Conservation (phyloP, 148 eudicot genomes). For the Chenopodium album region DNA sequence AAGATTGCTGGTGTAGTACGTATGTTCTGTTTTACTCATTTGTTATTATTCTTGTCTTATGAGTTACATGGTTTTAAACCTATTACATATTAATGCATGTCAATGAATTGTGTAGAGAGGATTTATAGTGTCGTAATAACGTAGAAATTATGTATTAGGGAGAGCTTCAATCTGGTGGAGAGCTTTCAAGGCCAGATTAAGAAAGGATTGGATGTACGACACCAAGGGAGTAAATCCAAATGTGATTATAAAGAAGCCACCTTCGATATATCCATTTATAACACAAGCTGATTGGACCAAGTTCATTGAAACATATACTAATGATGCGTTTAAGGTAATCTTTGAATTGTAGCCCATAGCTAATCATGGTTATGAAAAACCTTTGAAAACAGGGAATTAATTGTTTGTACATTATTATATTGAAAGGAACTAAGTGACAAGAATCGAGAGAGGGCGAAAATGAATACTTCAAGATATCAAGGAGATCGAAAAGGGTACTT, state of each 20-base stretch:
- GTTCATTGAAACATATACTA: no score
- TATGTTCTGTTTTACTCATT: no score
- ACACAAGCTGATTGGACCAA: no score
- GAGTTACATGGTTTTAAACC: no score
- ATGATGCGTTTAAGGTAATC: no score
- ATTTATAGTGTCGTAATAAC: not conserved
- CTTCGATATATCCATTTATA: no score
- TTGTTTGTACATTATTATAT: not conserved
- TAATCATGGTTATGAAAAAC: no score
- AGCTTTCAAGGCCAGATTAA: constrained; percentile 3
- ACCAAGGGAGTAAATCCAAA: not conserved
- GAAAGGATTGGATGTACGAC: not conserved
- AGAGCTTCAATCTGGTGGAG: not conserved
- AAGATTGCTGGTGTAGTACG: no score
- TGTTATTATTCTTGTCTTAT: not conserved
- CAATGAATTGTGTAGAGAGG: not conserved
- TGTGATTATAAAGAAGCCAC: not conserved
- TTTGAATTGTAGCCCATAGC: no score
- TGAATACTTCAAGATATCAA: not conserved
- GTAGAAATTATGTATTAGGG: not conserved
- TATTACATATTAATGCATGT: no score
- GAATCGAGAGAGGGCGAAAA: not conserved
- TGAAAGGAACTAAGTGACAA: not conserved
- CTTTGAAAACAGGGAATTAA: no score
- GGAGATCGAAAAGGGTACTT: not conserved